Evolutionary conservation across 768 basidiomycete species (phyloP), one percentile per base, ranked within the genome.

Genomic region (Clitopilus hobsonii): DNA sequence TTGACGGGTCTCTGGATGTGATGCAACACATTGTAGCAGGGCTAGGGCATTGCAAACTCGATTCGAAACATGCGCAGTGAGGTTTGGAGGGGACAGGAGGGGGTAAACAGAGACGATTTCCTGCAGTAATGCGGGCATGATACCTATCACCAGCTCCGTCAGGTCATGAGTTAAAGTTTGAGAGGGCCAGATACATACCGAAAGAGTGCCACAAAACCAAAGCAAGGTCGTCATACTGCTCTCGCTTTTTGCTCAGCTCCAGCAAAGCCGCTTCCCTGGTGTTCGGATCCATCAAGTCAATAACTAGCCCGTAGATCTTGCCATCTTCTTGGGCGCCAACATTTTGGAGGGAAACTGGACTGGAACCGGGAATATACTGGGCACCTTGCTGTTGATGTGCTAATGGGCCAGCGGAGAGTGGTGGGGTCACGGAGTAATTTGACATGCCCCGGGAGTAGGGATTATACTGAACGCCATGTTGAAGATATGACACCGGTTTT

Each of bases 51-150:
- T 99, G 78, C 97, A 99, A 49, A 99, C 97, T 50, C 97, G 87
- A 71, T 99, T 99, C 10, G 94, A 97, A 49, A 94, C 94, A 72
- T 96, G 95, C 1, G 97, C 97, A 13, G 94, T 97, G 56, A 99
- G 84, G 62, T 94, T 91, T 3, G 97, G 95, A 0, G 97, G 97
- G 7, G 91, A 91, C 54, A 99, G 83, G 53, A 95, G 80, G 5
- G 96, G 95, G 71, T 99, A 99, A 49, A 99, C 97, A 22, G 95
- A 94, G 51, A 98, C 94, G 65, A 99, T 98, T 72, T 98, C 97
- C 66, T 98, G 93, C 20, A 99, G 78, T 28, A 99, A 81, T 2
- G 94, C 92, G 14, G 96, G 94, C 96, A 99, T 98, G 61, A 98
- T 90, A 50, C 96, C 96, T 98, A 49, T 3, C 32, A 45, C 26